Percentiles rank a stretch among this genome's conserved stretches.
These are phyloP conservation scores for Zygosaccharomyces pseudorouxii DNA, from an alignment of 805 yeast species.

Conservation along the genomic window DNA sequence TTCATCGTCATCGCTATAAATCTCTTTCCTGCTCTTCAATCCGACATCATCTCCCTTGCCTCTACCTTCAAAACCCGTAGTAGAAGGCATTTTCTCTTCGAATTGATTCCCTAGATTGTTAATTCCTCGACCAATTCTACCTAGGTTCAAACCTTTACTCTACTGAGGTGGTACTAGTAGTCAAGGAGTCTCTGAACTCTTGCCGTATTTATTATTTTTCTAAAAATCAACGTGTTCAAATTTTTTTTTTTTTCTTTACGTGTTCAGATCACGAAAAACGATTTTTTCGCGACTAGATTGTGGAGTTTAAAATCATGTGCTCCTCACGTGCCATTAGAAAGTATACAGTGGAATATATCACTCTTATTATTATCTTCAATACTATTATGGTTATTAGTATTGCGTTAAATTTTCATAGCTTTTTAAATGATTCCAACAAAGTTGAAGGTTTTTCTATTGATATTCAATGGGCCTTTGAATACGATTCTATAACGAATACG, in stretches of 20 bases:
- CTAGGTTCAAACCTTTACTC: not conserved
- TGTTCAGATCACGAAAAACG: constrained; percentile 11
- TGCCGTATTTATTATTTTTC: constrained; percentile 3
- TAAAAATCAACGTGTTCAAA: constrained; percentile 4
- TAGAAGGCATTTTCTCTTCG: constrained; percentile 15
- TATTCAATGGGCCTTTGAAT: constrained; percentile 2
- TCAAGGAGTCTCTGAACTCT: not conserved
- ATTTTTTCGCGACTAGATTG: constrained; percentile 2
- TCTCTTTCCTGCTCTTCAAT: constrained; percentile 11
- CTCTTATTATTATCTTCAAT: too few species aligned
- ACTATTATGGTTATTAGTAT: not conserved
- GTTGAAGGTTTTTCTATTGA: not conserved
- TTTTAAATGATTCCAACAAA: too few species aligned
- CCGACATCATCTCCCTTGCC: constrained; percentile 12
- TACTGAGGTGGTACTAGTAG: not conserved
- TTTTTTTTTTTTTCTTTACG: constrained; percentile 10
- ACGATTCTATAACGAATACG: constrained; percentile 35
- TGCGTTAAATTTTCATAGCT: not conserved
- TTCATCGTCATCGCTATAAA: constrained; percentile 9
- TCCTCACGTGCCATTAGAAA: not conserved
- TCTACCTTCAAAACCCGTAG: constrained; percentile 22
- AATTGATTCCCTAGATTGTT: constrained; percentile 10
- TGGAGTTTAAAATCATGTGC: not conserved
- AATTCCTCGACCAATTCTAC: not conserved
- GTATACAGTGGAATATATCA: not conserved